Percentiles rank a stretch among this genome's conserved stretches.
Conservation (phyloP, 139 green algal genomes). For the Tetradesmus lagerheimii region DNA sequence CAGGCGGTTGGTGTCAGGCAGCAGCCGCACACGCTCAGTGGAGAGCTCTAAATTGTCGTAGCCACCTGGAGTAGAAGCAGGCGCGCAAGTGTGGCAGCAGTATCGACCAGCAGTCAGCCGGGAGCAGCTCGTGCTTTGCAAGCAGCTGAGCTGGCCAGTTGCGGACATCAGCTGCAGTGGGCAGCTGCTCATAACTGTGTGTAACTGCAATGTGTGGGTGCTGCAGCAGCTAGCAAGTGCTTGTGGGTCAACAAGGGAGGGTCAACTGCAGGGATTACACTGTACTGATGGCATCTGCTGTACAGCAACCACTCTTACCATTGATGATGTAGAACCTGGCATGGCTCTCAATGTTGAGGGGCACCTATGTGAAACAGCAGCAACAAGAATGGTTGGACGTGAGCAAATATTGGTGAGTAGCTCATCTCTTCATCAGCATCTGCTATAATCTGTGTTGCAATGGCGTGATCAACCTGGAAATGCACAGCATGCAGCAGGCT, state of each 20-base stretch:
- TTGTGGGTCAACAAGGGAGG: no score
- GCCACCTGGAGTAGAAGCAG: background rate
- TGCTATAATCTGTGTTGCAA: background rate
- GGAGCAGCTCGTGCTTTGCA: no score
- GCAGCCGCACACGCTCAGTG: conserved; percentile 53
- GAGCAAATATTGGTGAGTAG: no score
- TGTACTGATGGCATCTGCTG: conserved; percentile 51
- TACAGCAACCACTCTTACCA: conserved; percentile 42
- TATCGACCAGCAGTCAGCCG: no score
- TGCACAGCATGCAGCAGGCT: background rate
- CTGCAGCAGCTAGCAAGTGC: no score
- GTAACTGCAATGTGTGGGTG: no score
- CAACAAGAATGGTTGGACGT: background rate
- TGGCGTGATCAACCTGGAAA: background rate
- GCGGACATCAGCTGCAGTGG: conserved; percentile 60
- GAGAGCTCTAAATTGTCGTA: conserved; percentile 91
- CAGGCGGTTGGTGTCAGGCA: conserved; percentile 52
- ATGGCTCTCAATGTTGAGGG: conserved; percentile 62
- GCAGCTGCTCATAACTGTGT: no score
- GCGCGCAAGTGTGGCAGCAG: no score
- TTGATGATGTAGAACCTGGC: conserved; percentile 80
- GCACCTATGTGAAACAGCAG: conserved; percentile 43
- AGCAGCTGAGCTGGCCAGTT: no score
- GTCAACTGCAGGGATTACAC: no score
- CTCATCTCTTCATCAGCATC: no score